Evolutionary conservation across 495 filamentous ascomycete genomes (phyloP), one percentile per base, ranked within the genome.

Genomic region (Penicillium soppii): DNA sequence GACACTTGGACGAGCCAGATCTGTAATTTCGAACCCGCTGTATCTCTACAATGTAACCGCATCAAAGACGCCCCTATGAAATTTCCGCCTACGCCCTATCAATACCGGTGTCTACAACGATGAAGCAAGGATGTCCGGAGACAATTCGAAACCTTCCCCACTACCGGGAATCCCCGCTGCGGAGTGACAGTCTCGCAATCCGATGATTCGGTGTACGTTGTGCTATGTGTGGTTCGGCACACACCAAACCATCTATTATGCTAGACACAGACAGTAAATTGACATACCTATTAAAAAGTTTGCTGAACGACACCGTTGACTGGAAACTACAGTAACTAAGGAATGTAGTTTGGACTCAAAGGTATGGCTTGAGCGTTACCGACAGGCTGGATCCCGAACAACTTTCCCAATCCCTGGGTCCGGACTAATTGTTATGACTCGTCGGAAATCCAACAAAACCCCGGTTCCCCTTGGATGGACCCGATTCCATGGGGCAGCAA

Each of bases 331-430:
- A 23, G 8, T 26, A 25, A 25, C 19, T 8, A 13, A 32, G 2
- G 10, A 3, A 16, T 50, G 21, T 13, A 27, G 13, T 47, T 26
- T 42, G 29, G 37, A 40, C 7, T 52, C 32, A 19, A 45, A 17
- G 55, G 49, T 49, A 53, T 41, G 51, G 56, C 44, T 49, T 56
- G 41, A 30, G 52, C 50, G 59, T 52, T 65, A 54, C 62, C 62
- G 62, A 58, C 52, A 30, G 50, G 15, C 43, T 63, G 62, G 62
- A 49, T 57, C 56, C 62, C 53, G 51, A 48, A 26, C 41, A 47
- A 47, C 53, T 46, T 57, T 65, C 62, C 62, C 37, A 50, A 27
- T 43, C 47, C 50, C 59, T 54, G 62, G 62, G 62, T 62, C 59
- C 47, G 44, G 50, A 47, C 33, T 25, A 44, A 43, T 36, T 46